Evolutionary conservation across 2,329 filamentous ascomycete genomes (phyloP).

Genomic region (Hortaea sp.): DNA sequence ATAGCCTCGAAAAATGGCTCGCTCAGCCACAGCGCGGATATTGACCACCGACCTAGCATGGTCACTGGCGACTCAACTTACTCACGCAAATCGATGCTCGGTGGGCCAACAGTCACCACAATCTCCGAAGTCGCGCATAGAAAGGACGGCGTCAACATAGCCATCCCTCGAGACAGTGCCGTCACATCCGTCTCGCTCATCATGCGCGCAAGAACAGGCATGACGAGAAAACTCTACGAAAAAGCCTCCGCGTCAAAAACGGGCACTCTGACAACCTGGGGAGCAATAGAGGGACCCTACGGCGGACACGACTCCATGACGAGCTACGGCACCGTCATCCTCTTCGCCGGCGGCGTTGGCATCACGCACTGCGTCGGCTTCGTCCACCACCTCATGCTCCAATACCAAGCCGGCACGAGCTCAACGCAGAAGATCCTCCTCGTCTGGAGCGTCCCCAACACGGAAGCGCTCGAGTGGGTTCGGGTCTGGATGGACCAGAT

Average conservation of each 20-base stretch:
- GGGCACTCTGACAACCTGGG: slow-evolving; percentile 52
- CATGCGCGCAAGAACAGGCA: slow-evolving; percentile 62
- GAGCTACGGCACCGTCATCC: slow-evolving; percentile 67
- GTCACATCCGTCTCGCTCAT: slow-evolving; percentile 54
- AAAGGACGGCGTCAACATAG: slow-evolving; percentile 10
- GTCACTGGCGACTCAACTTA: slow-evolving; percentile 4
- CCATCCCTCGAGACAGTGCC: slow-evolving; percentile 18
- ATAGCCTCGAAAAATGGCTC: slow-evolving; percentile 9
- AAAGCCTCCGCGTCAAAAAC: slow-evolving; percentile 53
- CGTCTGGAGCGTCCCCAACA: slow-evolving; percentile 70
- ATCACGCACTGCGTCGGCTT: slow-evolving; percentile 73
- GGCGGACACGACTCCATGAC: slow-evolving; percentile 59
- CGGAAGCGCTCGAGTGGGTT: slow-evolving; percentile 55
- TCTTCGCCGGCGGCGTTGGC: slow-evolving; percentile 72
- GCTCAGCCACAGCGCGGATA: background rate
- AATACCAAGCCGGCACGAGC: slow-evolving; percentile 58
- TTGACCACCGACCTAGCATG: slow-evolving; percentile 3
- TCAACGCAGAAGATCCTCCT: slow-evolving; percentile 62
- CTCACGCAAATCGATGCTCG: background rate
- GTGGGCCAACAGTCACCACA: slow-evolving; percentile 7
- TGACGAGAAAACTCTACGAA: slow-evolving; percentile 60
- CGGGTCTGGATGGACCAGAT: slow-evolving; percentile 57
- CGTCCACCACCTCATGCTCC: slow-evolving; percentile 60
- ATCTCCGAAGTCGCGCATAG: slow-evolving; percentile 10
- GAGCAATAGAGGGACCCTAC: slow-evolving; percentile 68